Evolutionary conservation across 257 asterid genomes (phyloP), one percentile per base, ranked within the genome.

Genomic region (Anisodus acutangulus): DNA sequence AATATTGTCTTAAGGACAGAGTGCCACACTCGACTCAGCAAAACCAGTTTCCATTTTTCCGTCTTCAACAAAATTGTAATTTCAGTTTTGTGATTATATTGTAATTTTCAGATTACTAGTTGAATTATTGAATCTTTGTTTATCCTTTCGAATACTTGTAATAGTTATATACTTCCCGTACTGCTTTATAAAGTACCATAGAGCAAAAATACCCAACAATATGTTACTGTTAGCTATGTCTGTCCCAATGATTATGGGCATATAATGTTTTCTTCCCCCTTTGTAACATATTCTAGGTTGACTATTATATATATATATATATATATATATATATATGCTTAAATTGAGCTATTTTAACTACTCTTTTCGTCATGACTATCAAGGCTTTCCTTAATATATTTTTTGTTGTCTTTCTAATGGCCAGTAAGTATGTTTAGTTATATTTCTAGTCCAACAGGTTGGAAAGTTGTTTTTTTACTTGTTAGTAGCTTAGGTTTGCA

Each of bases 241-340:
- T 66, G 71, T 66, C 43, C 71, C 45, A 66, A 31, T 66, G 71
- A 66, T 66, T 66, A 45, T 66, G 71, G 71, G 71, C 45, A 66
- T 64, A 26, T 26, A 26, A 22, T 62, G 69, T 62, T 62, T 64
- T 64, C 43, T 64, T 26, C 41, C 16, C 70, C 70, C 17, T 10
- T 10, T 12, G 70, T 63, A 63, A 63, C 41, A 22, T 26, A 22
- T 41, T 63, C 41, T 63, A 63, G 8, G 17, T 39, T 63, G 41
- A 63, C 41, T 22, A 22, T 22, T 22, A 22, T 0, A 22, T 22
- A 22, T 22, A 22, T 22, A 37, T 62, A 62, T 26, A 63, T 9
- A n/a, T 22, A 22, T 0, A 22, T 22, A 22, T 22, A 22, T 22
- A 37, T 62, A 62, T 26, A 63, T 9, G 37, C 8, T 22, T 22